phyloP scores from a whole-genome alignment of 108 stramenopile genomes.

The Fragilariopsis cylindrus region DNA sequence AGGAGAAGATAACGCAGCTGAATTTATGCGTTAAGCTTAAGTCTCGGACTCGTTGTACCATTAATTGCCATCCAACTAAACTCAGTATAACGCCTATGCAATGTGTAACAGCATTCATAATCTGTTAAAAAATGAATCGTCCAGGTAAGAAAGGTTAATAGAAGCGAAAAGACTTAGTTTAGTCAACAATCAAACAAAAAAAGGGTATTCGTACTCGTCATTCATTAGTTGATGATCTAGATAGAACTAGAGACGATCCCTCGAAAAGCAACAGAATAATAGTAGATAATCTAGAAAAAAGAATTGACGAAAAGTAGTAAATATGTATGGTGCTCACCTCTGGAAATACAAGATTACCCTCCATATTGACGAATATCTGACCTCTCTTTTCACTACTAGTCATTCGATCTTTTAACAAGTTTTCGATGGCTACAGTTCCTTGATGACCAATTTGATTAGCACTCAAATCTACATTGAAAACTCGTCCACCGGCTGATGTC shows the following conservation, averaged over 20 bases:
- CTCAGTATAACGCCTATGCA: slow-evolving; percentile 89
- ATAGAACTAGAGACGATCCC: too few relatives aligned
- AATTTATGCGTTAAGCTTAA: slow-evolving; percentile 38
- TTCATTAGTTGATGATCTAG: neutral
- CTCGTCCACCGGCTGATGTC: slow-evolving; percentile 19
- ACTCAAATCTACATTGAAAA: slow-evolving; percentile 64
- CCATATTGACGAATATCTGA: slow-evolving; percentile 54
- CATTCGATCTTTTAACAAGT: slow-evolving; percentile 35
- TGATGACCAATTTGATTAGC: slow-evolving; percentile 72
- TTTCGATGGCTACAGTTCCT: slow-evolving; percentile 61
- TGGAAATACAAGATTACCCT: slow-evolving; percentile 79
- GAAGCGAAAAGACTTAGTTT: neutral
- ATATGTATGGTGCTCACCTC: slow-evolving; percentile 48
- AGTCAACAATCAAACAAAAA: neutral
- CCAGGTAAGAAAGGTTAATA: neutral
- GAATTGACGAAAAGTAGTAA: neutral
- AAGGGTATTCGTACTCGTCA: neutral
- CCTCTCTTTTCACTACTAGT: slow-evolving; percentile 1
- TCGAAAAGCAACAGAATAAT: too few relatives aligned
- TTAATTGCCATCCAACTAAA: slow-evolving; percentile 60
- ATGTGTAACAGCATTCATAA: slow-evolving; percentile 93
- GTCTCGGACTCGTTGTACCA: slow-evolving; percentile 51
- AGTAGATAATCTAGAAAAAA: neutral
- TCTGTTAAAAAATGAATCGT: slow-evolving; percentile 30
- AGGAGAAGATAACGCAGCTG: slow-evolving; percentile 75